Evolutionary conservation across 148 eudicot genomes (phyloP).

Genomic region (Simmondsia chinensis): DNA sequence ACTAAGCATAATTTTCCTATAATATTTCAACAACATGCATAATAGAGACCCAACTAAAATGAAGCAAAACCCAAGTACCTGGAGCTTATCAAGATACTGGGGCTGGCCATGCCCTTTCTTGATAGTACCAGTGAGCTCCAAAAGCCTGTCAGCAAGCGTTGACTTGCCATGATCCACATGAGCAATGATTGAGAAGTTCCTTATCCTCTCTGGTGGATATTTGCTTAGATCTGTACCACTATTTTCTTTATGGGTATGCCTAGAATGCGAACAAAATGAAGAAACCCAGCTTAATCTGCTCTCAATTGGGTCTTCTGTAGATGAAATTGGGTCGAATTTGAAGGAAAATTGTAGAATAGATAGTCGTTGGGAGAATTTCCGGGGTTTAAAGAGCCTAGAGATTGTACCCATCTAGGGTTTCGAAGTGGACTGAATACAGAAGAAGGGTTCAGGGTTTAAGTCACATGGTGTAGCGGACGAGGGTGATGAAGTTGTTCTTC

Average conservation of each 20-base stretch:
- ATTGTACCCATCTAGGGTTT: too few relatives aligned
- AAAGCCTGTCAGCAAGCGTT: constrained; percentile 81
- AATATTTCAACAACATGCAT: background rate
- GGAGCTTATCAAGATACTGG: constrained; percentile 88
- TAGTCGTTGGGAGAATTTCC: too few relatives aligned
- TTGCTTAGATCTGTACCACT: constrained; percentile 48
- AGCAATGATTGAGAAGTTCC: constrained; percentile 88
- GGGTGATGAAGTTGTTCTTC: too few relatives aligned
- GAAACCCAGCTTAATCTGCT: constrained; percentile 12
- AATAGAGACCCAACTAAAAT: background rate
- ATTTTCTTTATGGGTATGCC: constrained; percentile 29
- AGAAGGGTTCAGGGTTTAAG: too few relatives aligned
- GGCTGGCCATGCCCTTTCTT: constrained; percentile 89
- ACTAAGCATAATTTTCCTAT: too few relatives aligned
- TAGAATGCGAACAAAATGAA: constrained; percentile 40
- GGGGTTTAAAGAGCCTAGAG: too few relatives aligned
- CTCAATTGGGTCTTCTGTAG: too few relatives aligned
- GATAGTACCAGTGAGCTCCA: constrained; percentile 92
- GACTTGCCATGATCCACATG: constrained; percentile 98
- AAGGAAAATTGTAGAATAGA: too few relatives aligned
- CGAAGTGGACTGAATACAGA: too few relatives aligned
- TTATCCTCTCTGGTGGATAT: constrained; percentile 65
- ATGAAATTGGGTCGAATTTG: too few relatives aligned
- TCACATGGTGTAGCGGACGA: too few relatives aligned
- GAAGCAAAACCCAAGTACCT: constrained; percentile 26